These are phyloP conservation scores for Amylostereum areolatum DNA, from an alignment of 1,284 basidiomycete species.

Conservation along the genomic window DNA sequence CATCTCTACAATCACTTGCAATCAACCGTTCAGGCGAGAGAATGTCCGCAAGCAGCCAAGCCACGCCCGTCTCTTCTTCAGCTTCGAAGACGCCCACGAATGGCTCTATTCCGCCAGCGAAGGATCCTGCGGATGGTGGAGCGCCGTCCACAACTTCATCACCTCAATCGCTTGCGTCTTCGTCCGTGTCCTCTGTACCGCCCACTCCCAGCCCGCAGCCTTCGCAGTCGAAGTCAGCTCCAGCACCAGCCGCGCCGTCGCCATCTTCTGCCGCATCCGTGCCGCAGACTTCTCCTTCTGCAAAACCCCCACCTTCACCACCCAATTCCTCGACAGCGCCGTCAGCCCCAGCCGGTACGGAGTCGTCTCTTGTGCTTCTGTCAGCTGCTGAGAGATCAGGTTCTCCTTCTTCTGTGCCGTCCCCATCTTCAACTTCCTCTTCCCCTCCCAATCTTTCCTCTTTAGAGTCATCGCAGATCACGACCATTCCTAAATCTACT, in stretches of 20 bases:
- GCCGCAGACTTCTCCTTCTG: background rate
- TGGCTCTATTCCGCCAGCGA: background rate
- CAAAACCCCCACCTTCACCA: background rate
- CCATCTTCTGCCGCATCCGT: background rate
- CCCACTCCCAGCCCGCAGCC: background rate
- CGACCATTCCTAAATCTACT: background rate
- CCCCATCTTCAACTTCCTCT: conserved; percentile 3
- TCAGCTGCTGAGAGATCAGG: background rate
- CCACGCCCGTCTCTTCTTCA: background rate
- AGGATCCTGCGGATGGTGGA: background rate
- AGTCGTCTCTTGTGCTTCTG: background rate
- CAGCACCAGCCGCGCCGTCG: background rate
- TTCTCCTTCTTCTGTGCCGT: background rate
- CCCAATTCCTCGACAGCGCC: background rate
- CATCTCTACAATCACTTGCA: background rate
- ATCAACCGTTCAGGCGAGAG: background rate
- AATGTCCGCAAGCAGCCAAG: background rate
- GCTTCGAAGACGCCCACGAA: background rate
- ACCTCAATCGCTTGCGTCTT: background rate
- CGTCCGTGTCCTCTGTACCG: background rate
- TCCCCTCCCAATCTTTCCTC: conserved; percentile 4
- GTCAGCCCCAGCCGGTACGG: background rate
- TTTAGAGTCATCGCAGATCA: background rate
- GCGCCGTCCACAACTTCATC: background rate
- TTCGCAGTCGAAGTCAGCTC: conserved; percentile 1